Base-by-base conservation (phyloP, 2,329 filamentous ascomycete genomes). In the Rhynchosporium secalis region DNA sequence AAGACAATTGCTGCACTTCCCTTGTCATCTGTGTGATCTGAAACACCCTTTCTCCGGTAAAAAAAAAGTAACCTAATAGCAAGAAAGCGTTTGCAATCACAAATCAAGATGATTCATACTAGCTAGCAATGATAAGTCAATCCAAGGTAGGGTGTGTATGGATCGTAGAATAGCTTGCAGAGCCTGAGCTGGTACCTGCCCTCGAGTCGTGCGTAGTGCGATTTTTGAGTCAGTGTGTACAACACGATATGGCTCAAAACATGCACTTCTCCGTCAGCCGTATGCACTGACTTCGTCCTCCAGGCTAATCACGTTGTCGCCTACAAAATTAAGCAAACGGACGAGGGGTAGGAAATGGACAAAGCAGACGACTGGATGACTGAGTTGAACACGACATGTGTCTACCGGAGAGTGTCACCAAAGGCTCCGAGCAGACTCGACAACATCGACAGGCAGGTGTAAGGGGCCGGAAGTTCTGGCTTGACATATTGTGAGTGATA, bases 271-370 rank as follows among this genome's bases (percentile, higher is more conserved):
- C 71, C 71, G 70, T 47, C 57, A 46, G 58, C 45, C 62, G 62
- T 64, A 70, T 68, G 67, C 66, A 60, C 55, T 60, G 61, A 66
- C 56, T 69, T 56, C 63, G 60, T 56, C 52, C 40, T 65, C 68
- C 65, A 67, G 58, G 56, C 66, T 68, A 71, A 70, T 69, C 70
- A 73, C 67, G 67, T 70, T 72, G 62, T 72, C 69, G 66, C 58
- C 65, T 64, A 68, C 66, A 65, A 63, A 69, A 43, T 46, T 64
- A 49, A 56, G 68, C 70, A 72, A 72, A 73, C 71, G 70, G 58
- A 69, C 64, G 55, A 66, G 62, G 60, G 61, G 41, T 55, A 45
- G 64, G 41, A 48, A 51, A 52, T 36, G 56, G 56, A 47, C 58
- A 40, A 45, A 49, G 36, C 31, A n/a, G 41, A 54, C 62, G 59